Base-by-base conservation (phyloP, 306 rosid genomes). In the Abrus pulchellus region DNA sequence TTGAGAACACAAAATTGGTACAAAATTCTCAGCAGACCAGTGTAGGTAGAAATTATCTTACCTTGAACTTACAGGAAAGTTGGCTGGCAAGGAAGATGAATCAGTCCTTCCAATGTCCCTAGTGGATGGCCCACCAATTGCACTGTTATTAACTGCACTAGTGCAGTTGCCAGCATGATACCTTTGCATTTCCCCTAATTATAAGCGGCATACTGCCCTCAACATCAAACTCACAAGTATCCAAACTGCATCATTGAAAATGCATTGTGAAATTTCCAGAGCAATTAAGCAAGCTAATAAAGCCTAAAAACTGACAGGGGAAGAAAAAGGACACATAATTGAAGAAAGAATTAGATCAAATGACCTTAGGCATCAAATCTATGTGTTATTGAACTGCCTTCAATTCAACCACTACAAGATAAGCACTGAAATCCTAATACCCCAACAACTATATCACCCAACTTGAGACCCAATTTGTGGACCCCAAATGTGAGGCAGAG, bases 181-280 rank as follows among this genome's bases (percentile, higher is more conserved):
- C 92, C 94, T 91, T 83, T 91, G 97, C 97, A 94, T 94, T 83
- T 91, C 94, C 90, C 87, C 93, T 75, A 83, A 91, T 91, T 90
- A 83, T 85, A 86, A 94, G 86, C 94, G 75, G 97, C 97, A 94
- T 94, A 90, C 97, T 92, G 80, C 89, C 89, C 91, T 85, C 86
- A 89, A 92, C 97, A 92, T 90, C 81, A 86, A 86, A 83, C 20
- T 90, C 87, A 88, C 61, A 82, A 62, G 81, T 76, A 20, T 20
- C 90, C 72, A 83, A 69, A 67, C 88, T 80, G 80, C 71, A 81
- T 75, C 68, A 50, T 44, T 68, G 59, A 68, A 75, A 72, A 59
- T 68, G 30, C 62, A 44, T 55, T 52, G 62, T 9, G 77, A 47
- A 13, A 83, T 72, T 75, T 82, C 62, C 81, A 85, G 54, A 67